These are phyloP conservation scores for Cardamine occulta DNA, from an alignment of 345 rosid genomes.

Conservation along the genomic window DNA sequence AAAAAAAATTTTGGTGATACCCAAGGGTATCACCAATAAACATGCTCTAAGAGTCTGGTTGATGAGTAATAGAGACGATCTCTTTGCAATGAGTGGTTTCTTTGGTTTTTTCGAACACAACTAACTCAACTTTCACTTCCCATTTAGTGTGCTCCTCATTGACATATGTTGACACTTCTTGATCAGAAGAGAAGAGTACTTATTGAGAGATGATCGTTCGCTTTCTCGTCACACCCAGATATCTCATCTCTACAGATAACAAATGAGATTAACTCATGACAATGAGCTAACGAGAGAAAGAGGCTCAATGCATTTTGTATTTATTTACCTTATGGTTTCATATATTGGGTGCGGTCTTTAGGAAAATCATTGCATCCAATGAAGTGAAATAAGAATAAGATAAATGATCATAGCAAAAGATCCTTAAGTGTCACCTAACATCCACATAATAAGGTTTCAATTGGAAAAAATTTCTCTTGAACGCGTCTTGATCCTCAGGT, in stretches of 20 bases:
- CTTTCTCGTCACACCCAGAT: too few species aligned
- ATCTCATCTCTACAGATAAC: too few species aligned
- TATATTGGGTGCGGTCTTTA: conserved; percentile 44
- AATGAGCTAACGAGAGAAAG: neutral
- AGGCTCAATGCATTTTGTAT: neutral
- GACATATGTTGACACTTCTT: conserved; percentile 67
- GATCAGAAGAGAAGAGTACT: conserved; percentile 48
- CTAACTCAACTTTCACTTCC: conserved; percentile 71
- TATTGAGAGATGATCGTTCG: too few species aligned
- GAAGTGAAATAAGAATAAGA: neutral
- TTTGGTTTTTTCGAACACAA: conserved; percentile 82
- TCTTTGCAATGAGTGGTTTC: conserved; percentile 85
- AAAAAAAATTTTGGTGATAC: too few species aligned
- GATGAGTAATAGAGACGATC: conserved; percentile 91
- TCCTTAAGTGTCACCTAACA: conserved; percentile 55
- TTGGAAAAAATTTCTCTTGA: conserved; percentile 78
- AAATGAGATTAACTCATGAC: too few species aligned
- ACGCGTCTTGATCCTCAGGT: too few species aligned
- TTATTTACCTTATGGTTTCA: conserved; percentile 81
- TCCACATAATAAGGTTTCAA: conserved; percentile 84
- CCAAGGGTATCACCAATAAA: too few species aligned
- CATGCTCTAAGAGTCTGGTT: conserved; percentile 89
- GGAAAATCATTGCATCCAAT: too few species aligned
- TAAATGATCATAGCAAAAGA: neutral
- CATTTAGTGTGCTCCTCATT: conserved; percentile 89